Conservation (phyloP, 2,329 filamentous ascomycete species). For the Pseudogymnoascus verrucosus region DNA sequence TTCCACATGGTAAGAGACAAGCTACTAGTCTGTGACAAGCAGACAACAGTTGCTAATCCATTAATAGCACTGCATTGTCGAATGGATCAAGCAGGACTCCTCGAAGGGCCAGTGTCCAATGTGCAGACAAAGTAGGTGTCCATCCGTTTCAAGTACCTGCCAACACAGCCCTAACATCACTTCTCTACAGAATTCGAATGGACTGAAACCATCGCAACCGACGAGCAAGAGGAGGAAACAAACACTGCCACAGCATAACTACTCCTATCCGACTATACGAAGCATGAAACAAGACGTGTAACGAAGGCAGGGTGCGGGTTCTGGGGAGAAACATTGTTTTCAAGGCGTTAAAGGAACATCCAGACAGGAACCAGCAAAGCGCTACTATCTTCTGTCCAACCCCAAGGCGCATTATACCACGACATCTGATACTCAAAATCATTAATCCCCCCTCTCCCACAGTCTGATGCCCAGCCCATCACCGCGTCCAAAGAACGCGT, state of each 20-base stretch:
- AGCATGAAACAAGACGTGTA: neutral
- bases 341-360: neutral
- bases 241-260: neutral
- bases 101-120: conserved; percentile 94
- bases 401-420: conserved; percentile 1
- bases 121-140: conserved; percentile 77
- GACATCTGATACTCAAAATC: neutral
- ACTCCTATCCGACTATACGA: neutral
- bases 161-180: conserved; percentile 16
- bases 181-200: conserved; percentile 41
- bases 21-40: neutral
- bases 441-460: neutral
- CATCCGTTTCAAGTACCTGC: neutral
- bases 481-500: conserved; percentile 5
- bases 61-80: conserved; percentile 78
- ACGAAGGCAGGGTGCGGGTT: neutral
- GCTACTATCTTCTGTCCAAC: neutral
- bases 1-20: conserved; percentile 76
- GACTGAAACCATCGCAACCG: conserved; percentile 24
- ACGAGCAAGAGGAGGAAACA: neutral
- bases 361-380: neutral
- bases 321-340: neutral
- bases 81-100: conserved; percentile 93
- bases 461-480: neutral
- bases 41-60: neutral